Conservation (phyloP, 371 early-diverging fungal genomes). For the Lichtheimia ornata region DNA sequence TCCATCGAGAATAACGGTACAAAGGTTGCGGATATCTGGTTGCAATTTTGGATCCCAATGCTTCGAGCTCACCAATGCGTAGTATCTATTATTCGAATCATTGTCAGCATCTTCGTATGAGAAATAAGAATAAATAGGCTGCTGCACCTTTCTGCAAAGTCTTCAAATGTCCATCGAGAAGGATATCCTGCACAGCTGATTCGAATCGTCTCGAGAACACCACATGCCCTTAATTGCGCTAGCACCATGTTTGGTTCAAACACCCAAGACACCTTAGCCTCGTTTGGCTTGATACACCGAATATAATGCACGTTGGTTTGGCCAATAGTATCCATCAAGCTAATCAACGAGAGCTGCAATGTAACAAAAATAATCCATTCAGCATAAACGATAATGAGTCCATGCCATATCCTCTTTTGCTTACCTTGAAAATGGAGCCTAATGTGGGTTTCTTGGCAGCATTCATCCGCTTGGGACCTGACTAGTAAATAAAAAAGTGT, state of each 20-base stretch:
- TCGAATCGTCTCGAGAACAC: constrained; percentile 99
- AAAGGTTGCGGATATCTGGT: constrained; percentile 57
- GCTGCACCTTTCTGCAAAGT: constrained; percentile 85
- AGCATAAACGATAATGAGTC: neutral
- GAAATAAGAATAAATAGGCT: neutral
- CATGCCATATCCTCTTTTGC: neutral
- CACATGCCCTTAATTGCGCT: constrained; percentile 97
- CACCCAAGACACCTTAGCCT: constrained; percentile 83
- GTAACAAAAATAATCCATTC: neutral
- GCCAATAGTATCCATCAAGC: constrained; percentile 93
- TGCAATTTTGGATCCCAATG: constrained; percentile 62
- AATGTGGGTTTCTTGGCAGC: constrained; percentile 81
- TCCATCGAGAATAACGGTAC: constrained; percentile 68
- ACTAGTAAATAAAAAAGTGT: constrained; percentile 10
- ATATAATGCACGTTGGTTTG: constrained; percentile 97
- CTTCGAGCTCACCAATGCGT: constrained; percentile 77
- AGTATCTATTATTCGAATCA: constrained; percentile 50
- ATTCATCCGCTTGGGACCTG: constrained; percentile 23
- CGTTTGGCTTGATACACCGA: constrained; percentile 98
- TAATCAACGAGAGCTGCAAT: constrained; percentile 72
- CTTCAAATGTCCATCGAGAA: constrained; percentile 85
- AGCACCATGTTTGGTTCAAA: constrained; percentile 95
- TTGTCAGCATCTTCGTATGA: neutral
- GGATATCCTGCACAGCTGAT: constrained; percentile 99
- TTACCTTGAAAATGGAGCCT: constrained; percentile 79